Percentiles rank a stretch among this genome's conserved stretches.
Evolutionary conservation across 164 flowering plant species (phyloP).

Genomic region (Annona squamosa): DNA sequence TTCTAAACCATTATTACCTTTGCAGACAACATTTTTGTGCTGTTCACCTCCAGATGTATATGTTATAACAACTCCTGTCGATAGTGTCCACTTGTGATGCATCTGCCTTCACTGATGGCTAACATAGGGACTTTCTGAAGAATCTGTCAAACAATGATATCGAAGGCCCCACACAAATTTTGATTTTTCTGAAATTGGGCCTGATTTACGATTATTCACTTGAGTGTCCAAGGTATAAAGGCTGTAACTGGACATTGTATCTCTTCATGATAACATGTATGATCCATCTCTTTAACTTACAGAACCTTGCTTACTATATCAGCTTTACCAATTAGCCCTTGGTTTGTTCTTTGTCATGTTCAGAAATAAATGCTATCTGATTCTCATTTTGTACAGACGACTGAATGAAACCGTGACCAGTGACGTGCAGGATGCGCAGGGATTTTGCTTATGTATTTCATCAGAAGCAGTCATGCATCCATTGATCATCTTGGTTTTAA

Average conservation of each 20-base stretch:
- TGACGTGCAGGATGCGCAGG: no score
- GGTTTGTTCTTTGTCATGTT: no score
- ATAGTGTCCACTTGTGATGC: not conserved
- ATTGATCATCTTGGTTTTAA: no score
- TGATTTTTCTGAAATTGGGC: not conserved
- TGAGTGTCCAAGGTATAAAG: not conserved
- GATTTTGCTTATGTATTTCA: no score
- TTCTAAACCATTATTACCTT: no score
- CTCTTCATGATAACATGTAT: not conserved
- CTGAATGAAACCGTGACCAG: no score
- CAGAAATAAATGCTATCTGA: no score
- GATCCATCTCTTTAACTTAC: not conserved
- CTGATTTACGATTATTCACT: not conserved
- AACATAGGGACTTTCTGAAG: not conserved
- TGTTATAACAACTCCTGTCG: not conserved
- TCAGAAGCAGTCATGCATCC: no score
- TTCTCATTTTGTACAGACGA: no score
- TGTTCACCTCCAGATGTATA: not conserved
- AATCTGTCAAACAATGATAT: not conserved
- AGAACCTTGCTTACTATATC: not conserved
- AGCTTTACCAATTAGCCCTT: no score
- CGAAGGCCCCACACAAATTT: not conserved
- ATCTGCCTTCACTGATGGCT: constrained; percentile 1
- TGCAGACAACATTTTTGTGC: not conserved
- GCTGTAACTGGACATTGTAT: not conserved